Base-by-base conservation (phyloP, 208 protist genomes). In the Wallacemonas sp. region DNA sequence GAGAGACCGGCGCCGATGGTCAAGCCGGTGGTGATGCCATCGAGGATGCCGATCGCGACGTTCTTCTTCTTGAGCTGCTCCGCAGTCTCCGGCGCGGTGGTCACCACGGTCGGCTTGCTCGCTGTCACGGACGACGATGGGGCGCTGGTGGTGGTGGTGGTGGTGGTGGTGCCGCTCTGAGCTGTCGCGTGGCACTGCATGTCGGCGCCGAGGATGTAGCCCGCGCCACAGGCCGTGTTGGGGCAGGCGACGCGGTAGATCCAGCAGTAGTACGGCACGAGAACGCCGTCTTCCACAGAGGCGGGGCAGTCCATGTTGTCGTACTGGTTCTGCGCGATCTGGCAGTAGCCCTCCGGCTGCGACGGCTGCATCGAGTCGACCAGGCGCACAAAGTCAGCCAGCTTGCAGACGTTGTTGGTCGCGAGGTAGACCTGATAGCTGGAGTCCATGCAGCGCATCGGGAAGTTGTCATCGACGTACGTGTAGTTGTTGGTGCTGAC, bases 311-410 rank as follows among this genome's bases (percentile, higher is more conserved):
- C 26, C 66, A 86, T 65, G 30, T 68, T 72, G 34, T 65, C 43
- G 70, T 78, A 74, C 63, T 74, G 68, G 23, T 34, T 63, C 39
- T 62, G 17, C 21, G 60, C 29, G 39, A 86, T 70, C 32, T 29
- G 29, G 43, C 80, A 83, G 46, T 75, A 61, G 44, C 76, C 80
- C 9, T 75, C 32, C 0, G 43, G 26, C 16, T 64, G 46, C 9
- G 58, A 19, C 12, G 77, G 80, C 34, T 76, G 74, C 17, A 69
- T 82, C 57, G 72, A 83, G 72, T 87, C 68, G 12, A 89, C 68
- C 27, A 84, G 48, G 26, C 82, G 79, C 56, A 76, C 47, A 64
- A 92, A 83, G 78, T 79, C 76, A 23, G 76, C 58, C n/a, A 72
- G 63, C 33, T 77, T 74, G 76, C 83, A 86, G 36, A 76, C 72